Evolutionary conservation across 495 filamentous ascomycete species (phyloP), one percentile per base, ranked within the genome.

Genomic region (Podospora conica): DNA sequence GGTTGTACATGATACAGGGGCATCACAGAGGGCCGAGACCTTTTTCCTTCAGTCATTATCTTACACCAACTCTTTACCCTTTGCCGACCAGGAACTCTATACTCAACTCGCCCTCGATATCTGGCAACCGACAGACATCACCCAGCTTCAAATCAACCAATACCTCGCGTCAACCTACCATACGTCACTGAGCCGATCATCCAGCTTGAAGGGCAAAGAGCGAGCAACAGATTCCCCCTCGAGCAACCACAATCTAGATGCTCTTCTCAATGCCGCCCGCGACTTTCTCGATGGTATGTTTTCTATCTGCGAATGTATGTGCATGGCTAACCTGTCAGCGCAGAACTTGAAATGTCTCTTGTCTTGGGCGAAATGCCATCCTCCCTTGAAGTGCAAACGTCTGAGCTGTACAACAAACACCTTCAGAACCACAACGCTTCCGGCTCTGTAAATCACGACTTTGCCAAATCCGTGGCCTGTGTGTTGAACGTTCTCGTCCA

Each of bases 211-310:
- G 66, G 81, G 81, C 27, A 82, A 83, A 67, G 70, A 77, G 18
- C 75, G 29, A 20, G 24, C 27, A 3, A 63, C 53, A 29, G 48
- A 28, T 21, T n/a, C 29, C 22, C 28, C 25, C 40, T 48, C 40
- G 40, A 48, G 40, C 18, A 48, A 9, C 4, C 20, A 33, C 48
- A 67, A 72, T 58, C 64, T 67, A 20, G 80, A 83, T 61, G 61
- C 72, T 27, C 67, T 83, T 12, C 67, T 78, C 10, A 27, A 58
- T 22, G 74, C 75, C n/a, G 78, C 74, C 8, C 74, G 76, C n/a
- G 73, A 79, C 20, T 83, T 82, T 53, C 75, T 83, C n/a, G 81
- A 83, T 70, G 78, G 80, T 81, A 67, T 65, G 79, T 68, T 55
- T 31, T 54, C 12, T 9, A 1, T 7, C 53, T 0, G 11, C n/a